phyloP scores from a whole-genome alignment of 164 flowering plant species.

The Vitis vinifera region DNA sequence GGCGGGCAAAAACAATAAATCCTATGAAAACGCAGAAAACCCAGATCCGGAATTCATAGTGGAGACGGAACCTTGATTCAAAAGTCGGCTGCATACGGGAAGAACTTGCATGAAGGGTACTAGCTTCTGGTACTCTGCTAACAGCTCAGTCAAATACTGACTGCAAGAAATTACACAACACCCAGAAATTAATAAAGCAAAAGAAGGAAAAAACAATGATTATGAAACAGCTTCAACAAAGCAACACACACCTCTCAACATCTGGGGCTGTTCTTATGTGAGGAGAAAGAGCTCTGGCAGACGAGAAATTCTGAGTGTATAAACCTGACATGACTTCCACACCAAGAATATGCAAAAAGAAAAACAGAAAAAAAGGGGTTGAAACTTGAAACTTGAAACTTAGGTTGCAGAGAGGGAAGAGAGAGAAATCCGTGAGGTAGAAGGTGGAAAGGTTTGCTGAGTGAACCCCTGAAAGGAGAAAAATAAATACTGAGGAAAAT shows the following conservation, averaged over 20 bases:
- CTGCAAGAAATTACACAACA: background rate
- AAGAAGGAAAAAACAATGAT: background rate
- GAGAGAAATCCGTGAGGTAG: background rate
- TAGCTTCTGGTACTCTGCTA: slow-evolving; percentile 6
- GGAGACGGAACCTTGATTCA: slow-evolving; percentile 1
- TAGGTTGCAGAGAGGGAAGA: background rate
- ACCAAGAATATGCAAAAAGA: background rate
- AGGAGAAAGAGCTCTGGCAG: slow-evolving; percentile 4
- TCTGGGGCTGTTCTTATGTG: background rate
- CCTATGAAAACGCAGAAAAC: background rate
- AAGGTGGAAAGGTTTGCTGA: background rate
- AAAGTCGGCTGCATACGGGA: slow-evolving; percentile 8
- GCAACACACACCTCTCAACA: background rate
- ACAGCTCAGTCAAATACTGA: slow-evolving; percentile 7
- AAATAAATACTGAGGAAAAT: background rate
- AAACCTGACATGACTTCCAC: background rate
- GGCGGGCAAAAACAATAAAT: background rate
- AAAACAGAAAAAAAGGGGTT: background rate
- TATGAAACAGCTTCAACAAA: background rate
- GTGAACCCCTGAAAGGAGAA: background rate
- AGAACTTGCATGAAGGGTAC: slow-evolving; percentile 4
- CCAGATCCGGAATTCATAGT: background rate
- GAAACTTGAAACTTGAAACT: no score
- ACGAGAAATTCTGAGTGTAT: slow-evolving; percentile 6
- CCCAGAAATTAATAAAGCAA: background rate